phyloP scores from a whole-genome alignment of 352 stramenopile genomes.

The Phytophthora meadii region DNA sequence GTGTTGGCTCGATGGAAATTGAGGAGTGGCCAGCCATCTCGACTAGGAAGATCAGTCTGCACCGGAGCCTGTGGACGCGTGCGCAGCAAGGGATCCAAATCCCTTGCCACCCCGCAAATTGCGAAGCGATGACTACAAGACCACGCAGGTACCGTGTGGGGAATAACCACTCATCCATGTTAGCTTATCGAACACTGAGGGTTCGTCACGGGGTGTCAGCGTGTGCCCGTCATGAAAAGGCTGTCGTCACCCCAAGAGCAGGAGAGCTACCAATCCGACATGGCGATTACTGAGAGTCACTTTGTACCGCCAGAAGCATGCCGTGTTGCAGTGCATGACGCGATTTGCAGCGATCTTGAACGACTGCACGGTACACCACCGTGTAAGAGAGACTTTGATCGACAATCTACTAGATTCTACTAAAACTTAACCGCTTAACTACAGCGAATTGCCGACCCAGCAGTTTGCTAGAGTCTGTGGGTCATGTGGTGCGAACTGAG shows the following conservation, averaged over 20 bases:
- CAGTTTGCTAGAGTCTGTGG: too few species aligned
- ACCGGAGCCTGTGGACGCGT: background rate
- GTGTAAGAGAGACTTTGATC: too few species aligned
- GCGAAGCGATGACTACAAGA: background rate
- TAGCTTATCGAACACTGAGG: background rate
- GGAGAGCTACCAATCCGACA: constrained; percentile 12
- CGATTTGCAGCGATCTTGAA: background rate
- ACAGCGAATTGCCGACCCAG: too few species aligned
- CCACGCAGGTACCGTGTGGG: background rate
- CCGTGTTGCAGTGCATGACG: background rate
- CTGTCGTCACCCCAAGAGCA: constrained; percentile 5
- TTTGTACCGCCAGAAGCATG: background rate
- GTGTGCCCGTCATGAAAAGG: background rate
- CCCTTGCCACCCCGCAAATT: background rate
- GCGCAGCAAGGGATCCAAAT: constrained; percentile 4
- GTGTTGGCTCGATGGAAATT: constrained; percentile 2
- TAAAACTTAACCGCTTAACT: too few species aligned
- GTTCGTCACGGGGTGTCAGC: constrained; percentile 4
- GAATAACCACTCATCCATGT: constrained; percentile 9
- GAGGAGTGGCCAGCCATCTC: constrained; percentile 5
- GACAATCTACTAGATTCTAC: too few species aligned
- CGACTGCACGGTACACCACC: background rate
- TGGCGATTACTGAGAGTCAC: background rate
- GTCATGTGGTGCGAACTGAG: too few species aligned
- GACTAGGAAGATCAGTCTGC: background rate